phyloP scores from a whole-genome alignment of 306 rosid species.

The Spatholobus suberectus region DNA sequence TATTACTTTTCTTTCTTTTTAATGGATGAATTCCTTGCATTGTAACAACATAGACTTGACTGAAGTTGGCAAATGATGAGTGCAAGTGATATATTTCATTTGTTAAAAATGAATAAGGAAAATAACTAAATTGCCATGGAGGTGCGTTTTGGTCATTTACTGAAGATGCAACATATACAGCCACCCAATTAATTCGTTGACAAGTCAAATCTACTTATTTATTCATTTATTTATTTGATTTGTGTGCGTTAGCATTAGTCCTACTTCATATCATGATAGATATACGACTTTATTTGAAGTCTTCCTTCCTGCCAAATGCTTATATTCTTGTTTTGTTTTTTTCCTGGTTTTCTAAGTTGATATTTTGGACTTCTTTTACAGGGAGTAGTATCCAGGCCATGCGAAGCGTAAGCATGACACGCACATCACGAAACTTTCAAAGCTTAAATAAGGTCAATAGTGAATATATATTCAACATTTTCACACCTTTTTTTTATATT shows the following conservation, averaged over 20 bases:
- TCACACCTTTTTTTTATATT: neutral
- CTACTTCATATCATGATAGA: neutral
- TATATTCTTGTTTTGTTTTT: neutral
- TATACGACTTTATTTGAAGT: neutral
- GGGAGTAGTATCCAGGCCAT: neutral
- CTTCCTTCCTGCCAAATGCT: neutral
- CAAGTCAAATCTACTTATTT: constrained; percentile 17
- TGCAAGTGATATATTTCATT: neutral
- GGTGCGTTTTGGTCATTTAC: constrained; percentile 19
- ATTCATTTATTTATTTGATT: neutral
- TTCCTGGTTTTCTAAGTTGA: neutral
- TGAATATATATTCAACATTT: neutral
- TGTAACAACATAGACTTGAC: neutral
- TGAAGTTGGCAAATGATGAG: neutral
- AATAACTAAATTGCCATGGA: neutral
- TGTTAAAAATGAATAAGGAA: neutral
- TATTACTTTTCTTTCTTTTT: neutral
- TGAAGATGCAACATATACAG: neutral
- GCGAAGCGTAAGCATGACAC: constrained; percentile 23
- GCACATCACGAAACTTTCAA: neutral
- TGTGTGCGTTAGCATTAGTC: neutral
- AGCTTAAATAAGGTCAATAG: neutral
- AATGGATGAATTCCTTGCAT: neutral
- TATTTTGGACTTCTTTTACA: neutral
- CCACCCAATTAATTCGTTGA: no score